These are phyloP conservation scores for Jamesozyma gamospora DNA, from an alignment of 805 yeast genomes.

Conservation along the genomic window DNA sequence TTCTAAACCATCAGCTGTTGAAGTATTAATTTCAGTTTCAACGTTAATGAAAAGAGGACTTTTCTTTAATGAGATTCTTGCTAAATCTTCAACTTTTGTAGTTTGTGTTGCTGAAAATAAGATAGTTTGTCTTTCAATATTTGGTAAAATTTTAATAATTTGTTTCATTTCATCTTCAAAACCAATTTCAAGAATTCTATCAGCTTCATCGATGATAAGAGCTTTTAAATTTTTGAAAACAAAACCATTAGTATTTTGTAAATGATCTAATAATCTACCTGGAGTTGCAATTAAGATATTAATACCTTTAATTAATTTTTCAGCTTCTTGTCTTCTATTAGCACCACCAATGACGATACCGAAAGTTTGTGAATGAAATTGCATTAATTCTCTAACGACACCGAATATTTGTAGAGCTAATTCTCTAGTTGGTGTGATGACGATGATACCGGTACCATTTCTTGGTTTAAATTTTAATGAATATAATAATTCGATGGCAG, in stretches of 20 bases:
- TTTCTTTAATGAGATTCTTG: slow-evolving; percentile 87
- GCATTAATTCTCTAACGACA: slow-evolving; percentile 92
- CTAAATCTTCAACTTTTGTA: slow-evolving; percentile 95
- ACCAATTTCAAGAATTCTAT: slow-evolving; percentile 92
- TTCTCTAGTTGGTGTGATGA: slow-evolving; percentile 96
- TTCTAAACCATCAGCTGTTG: slow-evolving; percentile 94
- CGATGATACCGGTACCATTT: slow-evolving; percentile 95
- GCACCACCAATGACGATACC: slow-evolving; percentile 99
- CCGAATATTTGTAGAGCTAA: slow-evolving; percentile 96
- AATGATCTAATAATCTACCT: slow-evolving; percentile 90
- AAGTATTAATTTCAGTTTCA: slow-evolving; percentile 67
- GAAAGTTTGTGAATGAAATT: slow-evolving; percentile 80
- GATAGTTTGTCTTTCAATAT: slow-evolving; percentile 91
- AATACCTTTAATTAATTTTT: slow-evolving; percentile 86
- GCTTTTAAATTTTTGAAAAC: slow-evolving; percentile 92
- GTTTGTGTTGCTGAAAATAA: slow-evolving; percentile 98
- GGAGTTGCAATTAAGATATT: slow-evolving; percentile 94
- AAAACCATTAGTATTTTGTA: slow-evolving; percentile 90
- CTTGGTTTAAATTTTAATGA: slow-evolving; percentile 91
- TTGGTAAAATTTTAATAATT: slow-evolving; percentile 86
- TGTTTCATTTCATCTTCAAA: slow-evolving; percentile 99
- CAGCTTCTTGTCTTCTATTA: slow-evolving; percentile 95
- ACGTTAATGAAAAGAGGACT: slow-evolving; percentile 94
- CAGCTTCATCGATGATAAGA: slow-evolving; percentile 94
- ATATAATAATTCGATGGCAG: slow-evolving; percentile 88